These are phyloP conservation scores for Dryas alaskensis DNA, from an alignment of 306 rosid genomes.

Conservation along the genomic window DNA sequence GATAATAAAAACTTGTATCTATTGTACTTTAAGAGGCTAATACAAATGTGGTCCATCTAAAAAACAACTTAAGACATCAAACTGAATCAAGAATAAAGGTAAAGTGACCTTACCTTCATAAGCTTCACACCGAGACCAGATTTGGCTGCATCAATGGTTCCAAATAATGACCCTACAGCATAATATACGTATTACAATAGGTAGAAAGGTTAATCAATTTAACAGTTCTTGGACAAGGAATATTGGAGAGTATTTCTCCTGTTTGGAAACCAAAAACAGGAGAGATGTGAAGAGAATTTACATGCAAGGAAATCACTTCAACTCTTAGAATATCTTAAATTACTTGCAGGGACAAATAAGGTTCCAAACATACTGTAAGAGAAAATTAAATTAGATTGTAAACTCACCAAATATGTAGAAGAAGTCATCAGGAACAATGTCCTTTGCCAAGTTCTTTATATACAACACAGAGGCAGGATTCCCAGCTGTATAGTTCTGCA, in stretches of 20 bases:
- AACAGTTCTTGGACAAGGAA: neutral
- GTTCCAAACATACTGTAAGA: neutral
- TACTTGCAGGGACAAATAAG: neutral
- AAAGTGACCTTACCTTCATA: conserved; percentile 66
- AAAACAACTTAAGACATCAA: neutral
- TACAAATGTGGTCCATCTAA: neutral
- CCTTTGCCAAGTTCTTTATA: conserved; percentile 94
- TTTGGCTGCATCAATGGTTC: conserved; percentile 64
- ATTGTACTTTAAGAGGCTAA: neutral
- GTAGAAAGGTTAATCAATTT: conserved; percentile 1
- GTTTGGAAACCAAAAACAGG: neutral
- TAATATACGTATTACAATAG: neutral
- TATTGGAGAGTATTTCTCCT: neutral
- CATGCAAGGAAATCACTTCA: neutral
- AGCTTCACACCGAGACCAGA: conserved; percentile 71
- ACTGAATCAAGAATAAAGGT: neutral
- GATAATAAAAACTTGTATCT: neutral
- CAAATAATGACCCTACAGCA: conserved; percentile 78
- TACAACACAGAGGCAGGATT: conserved; percentile 82
- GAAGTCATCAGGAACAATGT: conserved; percentile 69
- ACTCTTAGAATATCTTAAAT: neutral
- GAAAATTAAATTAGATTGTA: conserved; percentile 5
- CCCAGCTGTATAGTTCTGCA: conserved; percentile 87
- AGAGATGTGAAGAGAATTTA: neutral
- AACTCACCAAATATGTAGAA: conserved; percentile 80